Percentiles rank a stretch among this genome's conserved stretches.
These are phyloP conservation scores for Hsuehochloa calcarea DNA, from an alignment of 176 grass and related monocot genomes.

Conservation along the genomic window DNA sequence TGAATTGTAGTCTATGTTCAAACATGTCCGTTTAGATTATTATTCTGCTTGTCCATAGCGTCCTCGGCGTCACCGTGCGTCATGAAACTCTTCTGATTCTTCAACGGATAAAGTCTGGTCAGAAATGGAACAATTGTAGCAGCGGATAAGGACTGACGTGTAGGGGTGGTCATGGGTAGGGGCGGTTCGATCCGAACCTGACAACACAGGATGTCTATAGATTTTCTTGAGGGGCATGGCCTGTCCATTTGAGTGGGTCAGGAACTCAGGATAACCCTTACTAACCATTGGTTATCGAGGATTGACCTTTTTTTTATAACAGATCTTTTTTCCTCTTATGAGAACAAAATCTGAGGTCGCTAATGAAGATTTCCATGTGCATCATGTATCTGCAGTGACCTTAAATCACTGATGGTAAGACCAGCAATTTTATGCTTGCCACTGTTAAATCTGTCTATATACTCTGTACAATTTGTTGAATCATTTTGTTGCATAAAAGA, in stretches of 20 bases:
- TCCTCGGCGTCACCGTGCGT: not conserved
- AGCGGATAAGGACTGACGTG: not conserved
- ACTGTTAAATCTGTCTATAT: not conserved
- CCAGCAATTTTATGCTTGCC: no score
- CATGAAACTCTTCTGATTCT: not conserved
- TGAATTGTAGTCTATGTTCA: not conserved
- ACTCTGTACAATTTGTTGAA: not conserved
- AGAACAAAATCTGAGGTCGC: not conserved
- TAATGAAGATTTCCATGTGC: not conserved
- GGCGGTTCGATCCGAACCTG: no score
- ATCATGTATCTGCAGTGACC: not conserved
- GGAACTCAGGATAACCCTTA: no score
- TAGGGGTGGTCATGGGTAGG: no score
- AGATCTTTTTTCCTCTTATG: slow-evolving; percentile 5
- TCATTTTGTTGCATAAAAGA: not conserved
- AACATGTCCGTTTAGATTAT: not conserved
- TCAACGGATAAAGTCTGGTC: not conserved
- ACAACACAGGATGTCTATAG: no score
- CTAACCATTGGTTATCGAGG: no score
- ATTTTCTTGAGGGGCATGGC: no score
- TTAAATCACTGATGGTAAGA: not conserved
- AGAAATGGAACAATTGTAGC: not conserved
- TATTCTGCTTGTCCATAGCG: not conserved
- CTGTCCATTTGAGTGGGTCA: no score
- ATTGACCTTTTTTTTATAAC: slow-evolving; percentile 9